Conservation (phyloP, 768 basidiomycete species). For the Kondoa malvinella region DNA sequence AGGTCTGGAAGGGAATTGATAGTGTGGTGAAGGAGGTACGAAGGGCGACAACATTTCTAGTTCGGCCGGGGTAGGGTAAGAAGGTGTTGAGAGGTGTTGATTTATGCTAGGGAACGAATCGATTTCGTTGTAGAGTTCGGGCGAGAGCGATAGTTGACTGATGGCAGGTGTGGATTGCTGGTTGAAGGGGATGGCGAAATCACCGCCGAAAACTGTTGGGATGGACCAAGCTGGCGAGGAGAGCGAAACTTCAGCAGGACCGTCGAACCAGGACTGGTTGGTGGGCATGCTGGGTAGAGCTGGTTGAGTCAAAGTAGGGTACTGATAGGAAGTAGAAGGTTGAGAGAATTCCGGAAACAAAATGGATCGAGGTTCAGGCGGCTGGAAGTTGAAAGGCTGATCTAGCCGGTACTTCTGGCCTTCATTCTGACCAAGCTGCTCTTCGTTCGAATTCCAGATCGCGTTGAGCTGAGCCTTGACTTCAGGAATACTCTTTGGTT, state of each 20-base stretch:
- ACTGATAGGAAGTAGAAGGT: not conserved
- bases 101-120: no score
- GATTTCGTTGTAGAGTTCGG: no score
- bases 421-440: not conserved
- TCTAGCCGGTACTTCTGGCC: not conserved
- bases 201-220: not conserved
- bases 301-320: not conserved
- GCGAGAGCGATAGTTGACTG: no score
- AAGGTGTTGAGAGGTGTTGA: not conserved
- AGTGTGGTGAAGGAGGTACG: not conserved
- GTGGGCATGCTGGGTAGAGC: no score
- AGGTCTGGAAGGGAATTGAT: not conserved
- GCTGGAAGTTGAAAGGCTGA: not conserved
- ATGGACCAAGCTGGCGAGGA: no score
- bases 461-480: not conserved
- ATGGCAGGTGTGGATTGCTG: no score
- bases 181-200: not conserved
- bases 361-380: not conserved
- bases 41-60: not conserved
- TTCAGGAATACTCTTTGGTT: not conserved
- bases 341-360: not conserved
- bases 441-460: not conserved
- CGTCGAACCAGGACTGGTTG: no score
- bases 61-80: not conserved
- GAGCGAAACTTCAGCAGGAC: no score